Base-by-base conservation (phyloP, 768 basidiomycete genomes). In the Cystofilobasidium bisporidii region DNA sequence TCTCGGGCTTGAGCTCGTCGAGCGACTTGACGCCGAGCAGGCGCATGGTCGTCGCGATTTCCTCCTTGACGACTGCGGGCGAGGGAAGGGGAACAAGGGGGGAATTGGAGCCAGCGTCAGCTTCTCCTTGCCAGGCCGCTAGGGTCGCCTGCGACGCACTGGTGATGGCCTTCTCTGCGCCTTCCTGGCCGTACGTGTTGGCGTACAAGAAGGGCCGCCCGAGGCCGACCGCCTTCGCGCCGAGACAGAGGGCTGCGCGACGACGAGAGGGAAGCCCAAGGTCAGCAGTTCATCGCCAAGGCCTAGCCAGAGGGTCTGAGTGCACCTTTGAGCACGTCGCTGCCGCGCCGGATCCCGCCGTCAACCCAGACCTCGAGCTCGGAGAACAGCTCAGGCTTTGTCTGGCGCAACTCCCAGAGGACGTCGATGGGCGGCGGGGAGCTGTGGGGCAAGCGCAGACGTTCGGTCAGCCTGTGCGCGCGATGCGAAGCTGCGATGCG, bases 201-300 rank as follows among this genome's bases (percentile, higher is more conserved):
- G 74, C 73, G 67, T 77, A 79, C 71, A 80, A 71, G 72, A 79
- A 78, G 40, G 78, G 77, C 58, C 78, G 41, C 15, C 78, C 77
- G 60, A 78, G 61, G 0, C 77, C 78, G 6, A 77, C 78, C 3
- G 75, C 78, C 50, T 76, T 76, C 10, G 78, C 78, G 5, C 78
- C 78, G 5, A 96, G 80, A 73, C 89, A 92, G 11, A 94, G 78
- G 0, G 91, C 91, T 60, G 28, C 11, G 8, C 30, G 9, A n/a
- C n/a, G n/a, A n/a, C n/a, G n/a, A n/a, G n/a, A n/a, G 17, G 5
- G 24, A 2, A n/a, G 20, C 17, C 8, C 43, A 17, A 43, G 43
- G 43, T 43, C 43, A 43, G 43, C 3, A 17, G 8, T 3, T 22
- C 3, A 17, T 43, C 17, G 4, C 17, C 18, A 53, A 12, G 3